These are phyloP conservation scores for Pseudoneurospora amorphoporcata DNA, from an alignment of 495 filamentous ascomycete species.

Conservation along the genomic window DNA sequence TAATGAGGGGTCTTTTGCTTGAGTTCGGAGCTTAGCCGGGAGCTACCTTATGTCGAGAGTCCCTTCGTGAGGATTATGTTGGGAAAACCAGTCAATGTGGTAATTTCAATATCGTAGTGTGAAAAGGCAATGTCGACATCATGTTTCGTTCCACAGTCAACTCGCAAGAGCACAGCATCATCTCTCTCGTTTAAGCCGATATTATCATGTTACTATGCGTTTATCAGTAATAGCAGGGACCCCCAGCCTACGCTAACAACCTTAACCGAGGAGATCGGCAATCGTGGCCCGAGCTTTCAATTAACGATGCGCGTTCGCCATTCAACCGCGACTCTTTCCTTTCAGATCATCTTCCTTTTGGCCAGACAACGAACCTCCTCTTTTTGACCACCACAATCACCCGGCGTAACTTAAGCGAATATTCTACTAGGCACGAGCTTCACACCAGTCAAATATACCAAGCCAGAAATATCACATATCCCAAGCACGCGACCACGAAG, in stretches of 20 bases:
- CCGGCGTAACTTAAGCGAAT: neutral
- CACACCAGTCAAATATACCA: neutral
- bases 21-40: neutral
- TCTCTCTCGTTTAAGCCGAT: neutral
- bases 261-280: neutral
- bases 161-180: neutral
- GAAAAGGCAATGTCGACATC: neutral
- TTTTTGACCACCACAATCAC: neutral
- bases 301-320: constrained; percentile 10
- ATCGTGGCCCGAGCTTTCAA: constrained; percentile 9
- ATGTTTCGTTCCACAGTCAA: too few relatives aligned
- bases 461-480: neutral
- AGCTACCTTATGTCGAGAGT: neutral
- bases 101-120: neutral
- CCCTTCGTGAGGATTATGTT: neutral
- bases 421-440: neutral
- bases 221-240: neutral
- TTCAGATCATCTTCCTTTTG: neutral
- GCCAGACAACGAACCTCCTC: neutral
- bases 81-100: neutral
- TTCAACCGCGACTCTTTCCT: constrained; percentile 1
- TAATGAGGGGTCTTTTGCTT: neutral
- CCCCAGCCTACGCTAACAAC: neutral
- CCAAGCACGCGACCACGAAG: neutral
- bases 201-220: neutral